Base-by-base conservation (phyloP, 1,284 basidiomycete species). In the Rhizoctonia solani region DNA sequence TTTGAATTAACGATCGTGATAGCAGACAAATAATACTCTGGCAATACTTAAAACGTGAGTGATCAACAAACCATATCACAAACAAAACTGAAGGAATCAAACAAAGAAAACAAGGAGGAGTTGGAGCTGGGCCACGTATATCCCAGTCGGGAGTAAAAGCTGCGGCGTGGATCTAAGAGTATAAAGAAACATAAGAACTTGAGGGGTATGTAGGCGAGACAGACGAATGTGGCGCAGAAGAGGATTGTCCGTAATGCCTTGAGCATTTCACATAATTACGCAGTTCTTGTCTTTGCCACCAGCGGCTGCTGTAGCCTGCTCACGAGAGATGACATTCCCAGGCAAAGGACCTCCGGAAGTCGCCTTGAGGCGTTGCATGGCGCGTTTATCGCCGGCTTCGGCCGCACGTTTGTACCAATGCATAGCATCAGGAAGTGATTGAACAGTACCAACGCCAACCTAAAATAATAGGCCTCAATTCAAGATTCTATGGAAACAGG, bases 351-450 rank as follows among this genome's bases (percentile, higher is more conserved):
- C 85, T 37, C 82, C 82, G 50, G 77, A 82, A n/a, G 81, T 80
- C 14, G 83, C 84, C 76, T 85, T 87, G n/a, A 99, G 79, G 53
- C 97, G 87, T 75, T 95, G 92, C 14, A 84, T 81, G 0, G 96
- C 95, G 68, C 96, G 91, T 77, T 94, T 96, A 80, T 99, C 96
- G 47, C 96, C 95, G 37, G 88, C 86, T n/a, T 96, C 93, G 4
- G 93, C 89, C 0, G 96, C 94, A 70, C 86, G 85, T 77, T 90
- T 90, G 82, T 96, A 99, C 84, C 90, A 98, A 29, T 82, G 77
- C 67, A 87, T 81, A 1, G 95, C 88, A 72, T 90, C 87, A 69
- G 81, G 77, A 72, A 85, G 81, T 75, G 86, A 86, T 21, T 86
- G 82, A 54, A 84, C 77, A 49, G 89, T 91, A 56, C 93, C 93